These are phyloP conservation scores for Calocybe cyanea DNA, from an alignment of 768 basidiomycete species.

Conservation along the genomic window DNA sequence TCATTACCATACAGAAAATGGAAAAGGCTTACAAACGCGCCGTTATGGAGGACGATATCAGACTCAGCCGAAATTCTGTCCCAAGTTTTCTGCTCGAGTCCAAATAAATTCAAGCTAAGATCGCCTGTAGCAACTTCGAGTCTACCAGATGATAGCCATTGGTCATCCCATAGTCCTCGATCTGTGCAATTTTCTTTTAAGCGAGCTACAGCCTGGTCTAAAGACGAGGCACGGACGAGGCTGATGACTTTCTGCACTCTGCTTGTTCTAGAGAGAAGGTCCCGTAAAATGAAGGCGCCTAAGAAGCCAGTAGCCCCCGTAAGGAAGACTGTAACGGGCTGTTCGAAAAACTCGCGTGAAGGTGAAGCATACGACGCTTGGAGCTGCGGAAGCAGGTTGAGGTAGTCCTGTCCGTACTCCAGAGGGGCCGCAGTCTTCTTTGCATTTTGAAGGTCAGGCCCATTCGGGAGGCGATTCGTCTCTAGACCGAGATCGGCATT, in stretches of 20 bases:
- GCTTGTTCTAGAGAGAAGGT: constrained; percentile 61
- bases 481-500: constrained; percentile 72
- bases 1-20: background rate
- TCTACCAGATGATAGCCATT: constrained; percentile 65
- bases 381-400: constrained; percentile 55
- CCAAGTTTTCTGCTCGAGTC: constrained; percentile 66
- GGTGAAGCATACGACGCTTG: constrained; percentile 56
- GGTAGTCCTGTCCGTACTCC: constrained; percentile 80
- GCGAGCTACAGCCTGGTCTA: constrained; percentile 61
- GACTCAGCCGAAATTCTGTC: constrained; percentile 60
- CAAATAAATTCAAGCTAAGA: constrained; percentile 71
- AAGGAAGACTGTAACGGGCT: constrained; percentile 79
- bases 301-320: constrained; percentile 98
- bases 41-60: constrained; percentile 90
- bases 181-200: constrained; percentile 70
- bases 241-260: constrained; percentile 86
- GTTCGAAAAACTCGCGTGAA: constrained; percentile 50
- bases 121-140: constrained; percentile 86
- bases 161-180: constrained; percentile 85
- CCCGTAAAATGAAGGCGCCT: constrained; percentile 85
- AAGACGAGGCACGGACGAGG: constrained; percentile 73
- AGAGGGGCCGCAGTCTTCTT: constrained; percentile 30
- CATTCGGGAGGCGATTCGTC: constrained; percentile 1
- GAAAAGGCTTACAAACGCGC: constrained; percentile 71
- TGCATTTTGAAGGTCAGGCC: constrained; percentile 10